phyloP scores from a whole-genome alignment of 805 yeast genomes.

The Hanseniaspora singularis region DNA sequence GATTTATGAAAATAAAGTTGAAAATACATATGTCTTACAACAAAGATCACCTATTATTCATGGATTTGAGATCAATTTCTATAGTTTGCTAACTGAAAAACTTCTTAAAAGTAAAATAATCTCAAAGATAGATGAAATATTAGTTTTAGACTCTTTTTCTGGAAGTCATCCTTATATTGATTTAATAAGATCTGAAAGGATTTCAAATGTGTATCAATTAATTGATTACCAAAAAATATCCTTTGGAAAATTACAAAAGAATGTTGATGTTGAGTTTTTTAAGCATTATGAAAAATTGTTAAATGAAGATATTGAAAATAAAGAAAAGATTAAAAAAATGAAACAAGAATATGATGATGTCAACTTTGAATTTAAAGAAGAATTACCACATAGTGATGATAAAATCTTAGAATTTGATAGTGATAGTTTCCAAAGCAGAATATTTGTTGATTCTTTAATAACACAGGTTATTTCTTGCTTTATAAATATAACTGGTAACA shows the following conservation, averaged over 20 bases:
- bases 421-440: constrained; percentile 2
- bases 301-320: neutral
- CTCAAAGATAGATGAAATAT: constrained; percentile 38
- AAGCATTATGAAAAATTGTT: neutral
- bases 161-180: constrained; percentile 33
- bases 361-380: constrained; percentile 17
- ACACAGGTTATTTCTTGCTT: neutral
- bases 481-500: constrained; percentile 18
- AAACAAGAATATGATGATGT: constrained; percentile 15
- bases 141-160: constrained; percentile 63
- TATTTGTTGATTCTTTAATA: neutral
- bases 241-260: neutral
- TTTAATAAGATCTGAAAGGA: constrained; percentile 18
- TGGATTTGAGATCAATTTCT: constrained; percentile 40
- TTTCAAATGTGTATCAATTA: constrained; percentile 8
- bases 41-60: constrained; percentile 79
- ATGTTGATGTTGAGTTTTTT: neutral
- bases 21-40: constrained; percentile 50
- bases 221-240: constrained; percentile 3
- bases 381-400: constrained; percentile 16
- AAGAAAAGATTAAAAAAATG: neutral
- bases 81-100: constrained; percentile 40
- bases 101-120: too few species aligned
- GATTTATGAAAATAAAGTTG: constrained; percentile 37
- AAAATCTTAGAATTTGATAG: neutral